Evolutionary conservation across 2,329 filamentous ascomycete genomes (phyloP).

Genomic region (Aspergillus hortae): DNA sequence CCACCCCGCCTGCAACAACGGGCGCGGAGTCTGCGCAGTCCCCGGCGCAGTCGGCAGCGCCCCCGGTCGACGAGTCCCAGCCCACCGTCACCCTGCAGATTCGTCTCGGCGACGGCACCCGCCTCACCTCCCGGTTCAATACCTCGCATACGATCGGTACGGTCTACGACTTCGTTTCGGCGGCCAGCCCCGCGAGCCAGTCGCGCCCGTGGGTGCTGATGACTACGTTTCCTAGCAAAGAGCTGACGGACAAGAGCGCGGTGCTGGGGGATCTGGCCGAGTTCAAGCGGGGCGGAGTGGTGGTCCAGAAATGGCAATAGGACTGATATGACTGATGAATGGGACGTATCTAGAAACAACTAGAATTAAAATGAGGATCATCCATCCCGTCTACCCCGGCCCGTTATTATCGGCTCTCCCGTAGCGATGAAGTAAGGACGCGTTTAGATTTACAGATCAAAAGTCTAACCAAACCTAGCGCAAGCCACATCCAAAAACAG

Average conservation of each 20-base stretch:
- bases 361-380: not conserved
- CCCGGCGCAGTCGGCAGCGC: slow-evolving; percentile 31
- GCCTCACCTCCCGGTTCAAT: slow-evolving; percentile 61
- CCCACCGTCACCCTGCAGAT: slow-evolving; percentile 60
- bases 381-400: too few species aligned
- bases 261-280: slow-evolving; percentile 46
- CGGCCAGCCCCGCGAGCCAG: slow-evolving; percentile 48
- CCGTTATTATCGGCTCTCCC: too few species aligned
- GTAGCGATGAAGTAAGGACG: too few species aligned
- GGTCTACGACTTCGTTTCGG: slow-evolving; percentile 59
- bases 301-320: slow-evolving; percentile 49
- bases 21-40: slow-evolving; percentile 9
- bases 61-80: slow-evolving; percentile 54
- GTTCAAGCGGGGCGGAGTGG: slow-evolving; percentile 49
- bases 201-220: slow-evolving; percentile 57
- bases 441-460: too few species aligned
- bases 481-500: too few species aligned
- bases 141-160: slow-evolving; percentile 63
- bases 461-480: too few species aligned
- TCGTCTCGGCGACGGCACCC: slow-evolving; percentile 60
- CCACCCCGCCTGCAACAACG: slow-evolving; percentile 3
- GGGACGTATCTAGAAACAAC: not conserved
- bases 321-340: not conserved
- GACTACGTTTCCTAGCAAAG: slow-evolving; percentile 64
- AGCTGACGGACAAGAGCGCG: slow-evolving; percentile 53